Evolutionary conservation across 208 protist species (phyloP).

Genomic region (Trypanosoma vivax): DNA sequence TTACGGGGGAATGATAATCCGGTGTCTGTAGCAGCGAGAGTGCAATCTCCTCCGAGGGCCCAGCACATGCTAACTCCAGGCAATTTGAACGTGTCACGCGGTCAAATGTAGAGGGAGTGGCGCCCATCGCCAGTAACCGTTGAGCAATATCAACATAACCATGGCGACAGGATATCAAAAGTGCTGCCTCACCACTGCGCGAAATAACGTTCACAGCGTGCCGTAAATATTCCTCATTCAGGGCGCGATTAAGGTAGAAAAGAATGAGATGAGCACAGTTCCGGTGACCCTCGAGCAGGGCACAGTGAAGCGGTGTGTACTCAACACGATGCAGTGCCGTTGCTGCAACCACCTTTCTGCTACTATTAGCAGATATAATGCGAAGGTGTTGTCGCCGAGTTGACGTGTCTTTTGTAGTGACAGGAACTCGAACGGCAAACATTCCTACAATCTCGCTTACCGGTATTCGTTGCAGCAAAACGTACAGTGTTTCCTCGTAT

Average conservation of each 20-base stretch:
- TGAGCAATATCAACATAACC: constrained; percentile 43
- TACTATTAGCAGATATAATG: neutral
- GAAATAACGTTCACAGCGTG: constrained; percentile 61
- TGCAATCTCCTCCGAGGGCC: constrained; percentile 50
- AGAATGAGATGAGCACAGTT: constrained; percentile 25
- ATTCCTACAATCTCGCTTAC: constrained; percentile 51
- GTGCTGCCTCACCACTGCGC: constrained; percentile 53
- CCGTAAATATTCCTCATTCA: constrained; percentile 10
- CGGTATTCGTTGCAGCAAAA: constrained; percentile 60
- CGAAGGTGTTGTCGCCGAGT: neutral
- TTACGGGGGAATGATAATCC: constrained; percentile 35
- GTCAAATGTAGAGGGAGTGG: constrained; percentile 53
- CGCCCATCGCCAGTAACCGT: constrained; percentile 60
- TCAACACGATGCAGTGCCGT: constrained; percentile 23
- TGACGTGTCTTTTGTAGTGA: neutral
- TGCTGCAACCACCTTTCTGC: neutral
- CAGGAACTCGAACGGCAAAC: constrained; percentile 31
- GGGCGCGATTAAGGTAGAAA: constrained; percentile 9
- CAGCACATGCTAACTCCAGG: constrained; percentile 72
- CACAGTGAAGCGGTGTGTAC: constrained; percentile 68
- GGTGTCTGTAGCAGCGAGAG: constrained; percentile 31
- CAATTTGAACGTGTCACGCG: constrained; percentile 53
- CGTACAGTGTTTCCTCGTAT: constrained; percentile 59
- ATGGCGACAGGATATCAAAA: constrained; percentile 55
- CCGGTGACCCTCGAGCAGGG: constrained; percentile 47